These are phyloP conservation scores for Chrysosporium queenslandicum DNA, from an alignment of 2,329 filamentous ascomycete genomes.

Conservation along the genomic window DNA sequence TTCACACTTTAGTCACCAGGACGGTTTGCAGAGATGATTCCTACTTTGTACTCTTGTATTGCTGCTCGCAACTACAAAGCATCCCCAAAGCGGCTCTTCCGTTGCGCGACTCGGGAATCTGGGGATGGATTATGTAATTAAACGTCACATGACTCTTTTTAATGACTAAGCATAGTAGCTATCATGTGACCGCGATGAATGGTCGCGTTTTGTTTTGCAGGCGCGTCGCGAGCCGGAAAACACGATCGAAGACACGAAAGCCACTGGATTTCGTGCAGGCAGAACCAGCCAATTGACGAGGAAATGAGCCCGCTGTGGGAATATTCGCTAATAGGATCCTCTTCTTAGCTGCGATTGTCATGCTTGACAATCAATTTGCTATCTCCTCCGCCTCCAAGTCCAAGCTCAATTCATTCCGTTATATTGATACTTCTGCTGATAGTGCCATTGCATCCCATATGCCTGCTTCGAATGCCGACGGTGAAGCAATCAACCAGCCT, in stretches of 20 bases:
- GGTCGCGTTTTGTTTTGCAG: not conserved
- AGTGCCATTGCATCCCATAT: not conserved
- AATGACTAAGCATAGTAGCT: not conserved
- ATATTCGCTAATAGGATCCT: too few species aligned
- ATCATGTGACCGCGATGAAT: not conserved
- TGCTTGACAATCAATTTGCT: conserved; percentile 9
- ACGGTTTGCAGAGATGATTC: too few species aligned
- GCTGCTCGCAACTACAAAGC: too few species aligned
- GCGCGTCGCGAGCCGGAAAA: not conserved
- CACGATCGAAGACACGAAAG: too few species aligned
- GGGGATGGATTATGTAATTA: not conserved
- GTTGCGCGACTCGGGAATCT: not conserved
- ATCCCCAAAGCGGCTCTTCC: too few species aligned
- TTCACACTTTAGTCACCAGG: too few species aligned
- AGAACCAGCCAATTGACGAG: not conserved
- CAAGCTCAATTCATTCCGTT: conserved; percentile 30
- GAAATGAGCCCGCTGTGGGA: too few species aligned
- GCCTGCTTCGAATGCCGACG: not conserved
- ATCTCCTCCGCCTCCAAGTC: conserved; percentile 28
- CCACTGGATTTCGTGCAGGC: not conserved
- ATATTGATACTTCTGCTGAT: conserved; percentile 5
- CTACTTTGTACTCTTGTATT: too few species aligned
- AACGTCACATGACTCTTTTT: not conserved
- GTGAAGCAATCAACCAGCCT: not conserved
- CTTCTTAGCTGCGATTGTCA: not conserved